Evolutionary conservation across 805 yeast genomes (phyloP).

Genomic region (Kuraishia ogatae): DNA sequence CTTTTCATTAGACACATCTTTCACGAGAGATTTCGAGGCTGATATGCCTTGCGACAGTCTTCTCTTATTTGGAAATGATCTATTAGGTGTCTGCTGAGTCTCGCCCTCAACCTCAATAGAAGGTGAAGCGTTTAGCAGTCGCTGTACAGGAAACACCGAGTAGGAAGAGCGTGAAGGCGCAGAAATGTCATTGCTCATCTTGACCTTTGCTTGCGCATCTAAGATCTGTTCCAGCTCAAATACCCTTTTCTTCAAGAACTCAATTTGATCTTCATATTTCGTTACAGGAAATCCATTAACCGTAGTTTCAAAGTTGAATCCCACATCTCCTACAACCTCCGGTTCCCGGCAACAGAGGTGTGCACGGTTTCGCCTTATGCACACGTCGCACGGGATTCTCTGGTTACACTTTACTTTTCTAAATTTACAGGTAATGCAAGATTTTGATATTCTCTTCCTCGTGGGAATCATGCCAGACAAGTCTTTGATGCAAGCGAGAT

Average conservation of each 20-base stretch:
- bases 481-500: not conserved
- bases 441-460: constrained; percentile 22
- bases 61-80: too few relatives aligned
- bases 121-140: not conserved
- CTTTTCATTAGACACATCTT: not conserved
- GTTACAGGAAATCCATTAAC: not conserved
- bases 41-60: too few relatives aligned
- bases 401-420: constrained; percentile 43
- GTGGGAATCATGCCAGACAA: not conserved
- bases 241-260: not conserved
- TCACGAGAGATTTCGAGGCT: not conserved
- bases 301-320: constrained; percentile 12
- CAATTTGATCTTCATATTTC: constrained; percentile 1
- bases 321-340: constrained; percentile 22
- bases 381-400: constrained; percentile 35
- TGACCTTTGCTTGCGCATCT: not conserved
- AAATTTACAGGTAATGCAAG: constrained; percentile 36
- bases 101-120: not conserved
- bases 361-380: constrained; percentile 24
- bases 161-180: not conserved
- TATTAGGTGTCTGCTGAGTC: not conserved
- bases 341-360: constrained; percentile 24
- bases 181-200: not conserved
- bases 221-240: not conserved
- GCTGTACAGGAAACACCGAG: not conserved